Base-by-base conservation (phyloP, 2,329 filamentous ascomycete genomes). In the Magnaporthales sp. region DNA sequence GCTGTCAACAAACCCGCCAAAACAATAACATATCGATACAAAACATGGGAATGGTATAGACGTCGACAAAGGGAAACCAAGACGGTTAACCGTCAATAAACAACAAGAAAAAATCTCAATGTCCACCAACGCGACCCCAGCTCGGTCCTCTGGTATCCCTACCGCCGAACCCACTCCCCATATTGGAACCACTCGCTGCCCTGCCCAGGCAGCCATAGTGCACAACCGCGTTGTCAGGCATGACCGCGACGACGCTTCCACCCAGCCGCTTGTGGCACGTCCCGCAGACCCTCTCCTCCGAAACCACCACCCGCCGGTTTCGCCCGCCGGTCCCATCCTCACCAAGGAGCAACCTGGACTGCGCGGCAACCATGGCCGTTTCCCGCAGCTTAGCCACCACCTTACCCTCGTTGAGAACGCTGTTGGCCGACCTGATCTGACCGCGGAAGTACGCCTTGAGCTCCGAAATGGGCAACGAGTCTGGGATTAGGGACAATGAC, bases 221-320 rank as follows among this genome's bases (percentile, higher is more conserved):
- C 68, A 95, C 89, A 19, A 93, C 91, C 29, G 83, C 84, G 75
- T 88, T 92, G 79, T 96, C 91, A 7, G 93, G 92, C 77, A 95
- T 84, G 13, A 97, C 93, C 56, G 93, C 89, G 68, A 98, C 90
- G 76, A 97, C 95, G 76, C 91, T 96, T 1, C 92, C 90, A 1
- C 93, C 94, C 70, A 99, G 85, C 70, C 95, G 83, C 82, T 97
- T 98, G 77, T 97, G 91, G 75, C 95, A 99, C 19, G 96, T 91
- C 13, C 91, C 89, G 75, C 95, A 99, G 66, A 97, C 89, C 65
- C 92, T 83, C 74, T 98, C 94, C 72, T 99, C 94, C 10, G 86
- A 87, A 65, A 99, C 88, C 24, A 92, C 86, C 11, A 97, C 93
- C 70, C 92, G 85, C 66, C 84, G 78, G 71, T 84, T 86, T 65